A percentile compares a stretch with the other conserved stretches of the same genome.
Evolutionary conservation across 2,329 filamentous ascomycete genomes (phyloP).

Genomic region (Penicillium concentricum): DNA sequence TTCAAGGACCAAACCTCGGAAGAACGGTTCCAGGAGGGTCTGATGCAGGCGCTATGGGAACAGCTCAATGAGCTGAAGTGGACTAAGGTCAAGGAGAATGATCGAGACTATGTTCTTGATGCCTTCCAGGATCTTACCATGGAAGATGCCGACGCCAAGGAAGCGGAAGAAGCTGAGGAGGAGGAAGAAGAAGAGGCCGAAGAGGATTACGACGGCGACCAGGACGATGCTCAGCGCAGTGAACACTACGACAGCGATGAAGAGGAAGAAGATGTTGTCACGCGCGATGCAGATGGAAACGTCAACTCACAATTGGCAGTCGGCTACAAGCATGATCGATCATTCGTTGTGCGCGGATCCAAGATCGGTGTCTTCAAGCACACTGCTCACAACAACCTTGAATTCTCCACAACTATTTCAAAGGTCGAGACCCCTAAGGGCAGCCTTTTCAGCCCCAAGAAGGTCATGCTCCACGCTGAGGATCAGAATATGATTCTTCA

Average conservation of each 20-base stretch:
- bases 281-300: slow-evolving; percentile 70
- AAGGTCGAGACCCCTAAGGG: slow-evolving; percentile 88
- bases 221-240: slow-evolving; percentile 64
- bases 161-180: slow-evolving; percentile 56
- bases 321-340: slow-evolving; percentile 94
- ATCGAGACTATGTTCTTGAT: slow-evolving; percentile 90
- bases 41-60: slow-evolving; percentile 97
- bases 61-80: slow-evolving; percentile 93
- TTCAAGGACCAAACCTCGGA: slow-evolving; percentile 81
- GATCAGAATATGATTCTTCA: slow-evolving; percentile 89
- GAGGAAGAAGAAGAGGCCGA: slow-evolving; percentile 55
- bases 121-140: slow-evolving; percentile 93
- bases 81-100: slow-evolving; percentile 86
- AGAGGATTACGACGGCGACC: slow-evolving; percentile 61
- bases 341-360: slow-evolving; percentile 92
- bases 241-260: slow-evolving; percentile 75
- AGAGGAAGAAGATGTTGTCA: slow-evolving; percentile 73
- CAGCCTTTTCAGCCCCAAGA: slow-evolving; percentile 87
- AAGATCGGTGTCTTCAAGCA: slow-evolving; percentile 99
- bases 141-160: slow-evolving; percentile 68
- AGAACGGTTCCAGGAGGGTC: slow-evolving; percentile 85
- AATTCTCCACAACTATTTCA: slow-evolving; percentile 96
- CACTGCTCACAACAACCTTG: slow-evolving; percentile 83
- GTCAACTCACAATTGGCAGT: slow-evolving; percentile 93
- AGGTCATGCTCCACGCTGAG: slow-evolving; percentile 92